phyloP scores from a whole-genome alignment of 768 basidiomycete species.

The Tulasnella sp. region DNA sequence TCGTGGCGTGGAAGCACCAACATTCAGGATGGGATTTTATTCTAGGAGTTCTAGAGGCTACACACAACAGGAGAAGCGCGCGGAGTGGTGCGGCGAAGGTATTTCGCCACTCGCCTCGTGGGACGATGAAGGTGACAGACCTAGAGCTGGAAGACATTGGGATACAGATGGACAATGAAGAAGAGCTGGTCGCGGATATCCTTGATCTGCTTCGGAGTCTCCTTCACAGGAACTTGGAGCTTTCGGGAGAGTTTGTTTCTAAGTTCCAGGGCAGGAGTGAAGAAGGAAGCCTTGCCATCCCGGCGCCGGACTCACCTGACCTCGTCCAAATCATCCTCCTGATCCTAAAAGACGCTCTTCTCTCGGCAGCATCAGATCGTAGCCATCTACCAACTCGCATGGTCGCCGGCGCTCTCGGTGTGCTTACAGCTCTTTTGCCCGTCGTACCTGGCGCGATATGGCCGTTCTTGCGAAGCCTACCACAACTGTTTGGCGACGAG shows the following conservation, averaged over 20 bases:
- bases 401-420: constrained; percentile 71
- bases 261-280: constrained; percentile 50
- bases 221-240: constrained; percentile 51
- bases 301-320: constrained; percentile 45
- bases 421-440: constrained; percentile 68
- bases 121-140: constrained; percentile 8
- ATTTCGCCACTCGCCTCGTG: not conserved
- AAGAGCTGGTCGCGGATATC: constrained; percentile 55
- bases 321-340: constrained; percentile 70
- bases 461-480: constrained; percentile 75
- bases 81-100: not conserved
- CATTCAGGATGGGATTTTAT: constrained; percentile 83
- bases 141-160: constrained; percentile 59
- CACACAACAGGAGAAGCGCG: constrained; percentile 30
- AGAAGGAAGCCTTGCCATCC: constrained; percentile 32
- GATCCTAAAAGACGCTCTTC: constrained; percentile 69
- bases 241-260: constrained; percentile 56
- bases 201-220: constrained; percentile 72
- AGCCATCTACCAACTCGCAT: constrained; percentile 40
- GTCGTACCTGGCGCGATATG: constrained; percentile 74
- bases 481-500: constrained; percentile 57
- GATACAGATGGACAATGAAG: constrained; percentile 56
- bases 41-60: constrained; percentile 70
- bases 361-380: constrained; percentile 28
- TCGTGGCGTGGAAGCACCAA: constrained; percentile 69